These are phyloP conservation scores for Nicotiana paniculata DNA, from an alignment of 257 asterid species.

Conservation along the genomic window DNA sequence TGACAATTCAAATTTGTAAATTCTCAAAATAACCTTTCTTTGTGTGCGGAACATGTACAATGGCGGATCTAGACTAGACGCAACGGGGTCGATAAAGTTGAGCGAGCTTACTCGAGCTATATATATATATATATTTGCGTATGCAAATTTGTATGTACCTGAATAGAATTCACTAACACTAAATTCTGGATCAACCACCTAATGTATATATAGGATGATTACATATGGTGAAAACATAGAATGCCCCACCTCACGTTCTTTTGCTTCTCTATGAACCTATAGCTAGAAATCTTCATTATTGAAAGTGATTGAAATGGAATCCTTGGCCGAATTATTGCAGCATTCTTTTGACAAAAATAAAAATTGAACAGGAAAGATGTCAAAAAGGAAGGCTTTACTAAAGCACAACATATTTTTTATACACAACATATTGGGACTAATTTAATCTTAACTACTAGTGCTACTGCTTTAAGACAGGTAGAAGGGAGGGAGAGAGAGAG, in stretches of 20 bases:
- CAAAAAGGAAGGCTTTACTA: not conserved
- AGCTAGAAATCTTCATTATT: not conserved
- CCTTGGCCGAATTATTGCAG: not conserved
- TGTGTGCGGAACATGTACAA: not conserved
- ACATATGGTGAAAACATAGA: not conserved
- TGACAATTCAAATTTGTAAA: not conserved
- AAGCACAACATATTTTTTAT: not conserved
- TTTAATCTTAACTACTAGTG: not conserved
- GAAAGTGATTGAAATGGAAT: slow-evolving; percentile 6
- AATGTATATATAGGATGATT: not conserved
- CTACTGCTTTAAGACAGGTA: not conserved
- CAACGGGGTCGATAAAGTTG: not conserved
- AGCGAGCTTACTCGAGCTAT: not conserved
- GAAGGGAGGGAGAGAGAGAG: not conserved
- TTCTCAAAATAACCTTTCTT: not conserved
- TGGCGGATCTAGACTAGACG: not conserved
- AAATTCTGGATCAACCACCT: not conserved
- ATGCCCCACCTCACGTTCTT: slow-evolving; percentile 5
- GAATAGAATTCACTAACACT: not conserved
- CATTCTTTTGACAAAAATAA: not conserved
- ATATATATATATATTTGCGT: no score
- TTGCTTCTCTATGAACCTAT: not conserved
- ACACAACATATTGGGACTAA: not conserved
- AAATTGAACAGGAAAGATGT: not conserved
- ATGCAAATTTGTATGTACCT: no score